Evolutionary conservation across 768 basidiomycete genomes (phyloP).

Genomic region (Nidula microcarpa): DNA sequence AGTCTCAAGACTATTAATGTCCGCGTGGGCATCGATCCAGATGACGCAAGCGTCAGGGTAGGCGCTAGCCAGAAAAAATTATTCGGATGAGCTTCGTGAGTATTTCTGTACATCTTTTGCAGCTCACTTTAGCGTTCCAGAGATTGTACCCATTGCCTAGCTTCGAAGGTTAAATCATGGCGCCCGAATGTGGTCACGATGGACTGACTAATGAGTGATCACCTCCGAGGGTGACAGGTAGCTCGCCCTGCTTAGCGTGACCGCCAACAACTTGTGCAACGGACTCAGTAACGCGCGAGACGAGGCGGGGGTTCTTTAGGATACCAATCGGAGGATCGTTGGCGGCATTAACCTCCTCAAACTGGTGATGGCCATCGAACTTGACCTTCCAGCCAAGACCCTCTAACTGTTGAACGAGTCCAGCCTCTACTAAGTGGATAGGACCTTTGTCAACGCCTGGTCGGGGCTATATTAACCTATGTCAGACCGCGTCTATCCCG

Average conservation of each 20-base stretch:
- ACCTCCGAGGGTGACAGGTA: slow-evolving; percentile 91
- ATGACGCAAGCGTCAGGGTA: slow-evolving; percentile 84
- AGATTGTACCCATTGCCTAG: slow-evolving; percentile 88
- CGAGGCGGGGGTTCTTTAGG: slow-evolving; percentile 87
- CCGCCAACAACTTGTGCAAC: slow-evolving; percentile 75
- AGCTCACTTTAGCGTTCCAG: slow-evolving; percentile 75
- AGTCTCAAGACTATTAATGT: slow-evolving; percentile 88
- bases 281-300: slow-evolving; percentile 76
- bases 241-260: slow-evolving; percentile 72
- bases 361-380: slow-evolving; percentile 89
- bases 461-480: slow-evolving; percentile 46
- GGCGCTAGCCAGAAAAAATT: slow-evolving; percentile 34
- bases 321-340: slow-evolving; percentile 81
- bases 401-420: slow-evolving; percentile 73
- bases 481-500: not conserved
- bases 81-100: not conserved
- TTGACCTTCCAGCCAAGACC: slow-evolving; percentile 85
- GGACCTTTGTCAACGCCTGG: slow-evolving; percentile 86
- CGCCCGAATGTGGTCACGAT: slow-evolving; percentile 1
- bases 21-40: slow-evolving; percentile 97
- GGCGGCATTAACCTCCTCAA: slow-evolving; percentile 64
- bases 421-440: slow-evolving; percentile 84
- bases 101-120: not conserved
- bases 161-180: slow-evolving; percentile 4
- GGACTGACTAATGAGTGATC: slow-evolving; percentile 86